These are phyloP conservation scores for Chaetomiaceae sp. DNA, from an alignment of 2,329 filamentous ascomycete species.

Conservation along the genomic window DNA sequence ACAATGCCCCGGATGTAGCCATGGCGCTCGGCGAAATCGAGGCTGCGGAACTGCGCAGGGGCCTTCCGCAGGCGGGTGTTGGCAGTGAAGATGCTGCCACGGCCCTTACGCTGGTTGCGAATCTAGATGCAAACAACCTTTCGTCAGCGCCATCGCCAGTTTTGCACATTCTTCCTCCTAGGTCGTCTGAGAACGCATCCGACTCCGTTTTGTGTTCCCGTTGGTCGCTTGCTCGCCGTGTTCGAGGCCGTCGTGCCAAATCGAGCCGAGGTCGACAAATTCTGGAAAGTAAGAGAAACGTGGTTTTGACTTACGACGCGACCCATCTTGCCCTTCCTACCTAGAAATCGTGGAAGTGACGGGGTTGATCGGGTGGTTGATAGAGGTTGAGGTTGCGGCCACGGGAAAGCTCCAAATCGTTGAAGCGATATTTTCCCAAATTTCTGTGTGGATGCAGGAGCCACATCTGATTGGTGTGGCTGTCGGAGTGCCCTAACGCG, in stretches of 20 bases:
- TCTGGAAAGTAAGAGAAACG: conserved; percentile 10
- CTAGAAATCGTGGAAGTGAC: conserved; percentile 23
- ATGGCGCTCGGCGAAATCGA: conserved; percentile 96
- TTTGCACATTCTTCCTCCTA: not conserved
- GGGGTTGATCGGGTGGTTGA: conserved; percentile 25
- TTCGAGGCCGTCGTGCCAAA: conserved; percentile 13
- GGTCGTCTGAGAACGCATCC: not conserved
- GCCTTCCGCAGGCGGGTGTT: conserved; percentile 92
- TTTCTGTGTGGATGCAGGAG: conserved; percentile 26
- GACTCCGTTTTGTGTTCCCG: not conserved
- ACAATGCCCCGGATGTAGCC: conserved; percentile 96
- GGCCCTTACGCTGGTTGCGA: conserved; percentile 60
- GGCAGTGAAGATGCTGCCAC: conserved; percentile 50
- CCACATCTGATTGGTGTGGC: conserved; percentile 22
- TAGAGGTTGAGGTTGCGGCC: conserved; percentile 23
- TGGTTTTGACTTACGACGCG: conserved; percentile 40
- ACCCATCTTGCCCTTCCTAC: conserved; percentile 43
- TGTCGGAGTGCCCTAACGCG: conserved; percentile 24
- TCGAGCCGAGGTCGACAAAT: conserved; percentile 12
- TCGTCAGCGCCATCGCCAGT: conserved; percentile 20
- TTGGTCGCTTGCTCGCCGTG: conserved; percentile 11
- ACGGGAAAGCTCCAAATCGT: conserved; percentile 22
- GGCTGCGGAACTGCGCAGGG: conserved; percentile 86
- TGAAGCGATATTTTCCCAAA: conserved; percentile 27
- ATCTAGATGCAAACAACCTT: conserved; percentile 35